These are phyloP conservation scores for Starmera quercuum DNA, from an alignment of 805 yeast genomes.

Conservation along the genomic window DNA sequence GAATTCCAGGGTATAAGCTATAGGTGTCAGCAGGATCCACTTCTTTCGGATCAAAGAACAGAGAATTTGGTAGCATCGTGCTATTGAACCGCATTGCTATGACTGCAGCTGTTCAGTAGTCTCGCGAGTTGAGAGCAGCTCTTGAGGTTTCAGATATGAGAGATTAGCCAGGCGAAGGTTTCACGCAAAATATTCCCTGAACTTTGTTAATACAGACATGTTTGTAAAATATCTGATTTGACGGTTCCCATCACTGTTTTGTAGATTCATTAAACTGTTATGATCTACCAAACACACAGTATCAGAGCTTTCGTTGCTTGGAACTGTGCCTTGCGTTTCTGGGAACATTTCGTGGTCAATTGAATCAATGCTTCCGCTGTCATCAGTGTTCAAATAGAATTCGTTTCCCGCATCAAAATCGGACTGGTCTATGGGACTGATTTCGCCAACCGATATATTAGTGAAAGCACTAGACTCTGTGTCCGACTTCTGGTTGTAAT, in stretches of 20 bases:
- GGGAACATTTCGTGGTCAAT: conserved; percentile 11
- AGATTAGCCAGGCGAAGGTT: too few relatives aligned
- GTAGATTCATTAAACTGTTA: conserved; percentile 7
- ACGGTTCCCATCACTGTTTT: conserved; percentile 10
- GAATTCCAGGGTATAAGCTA: too few relatives aligned
- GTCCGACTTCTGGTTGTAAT: conserved; percentile 15
- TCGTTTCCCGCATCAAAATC: background rate
- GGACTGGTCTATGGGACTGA: conserved; percentile 6
- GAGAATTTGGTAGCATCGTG: too few relatives aligned
- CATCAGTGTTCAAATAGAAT: conserved; percentile 1
- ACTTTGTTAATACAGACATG: too few relatives aligned
- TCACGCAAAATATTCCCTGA: too few relatives aligned
- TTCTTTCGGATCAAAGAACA: too few relatives aligned
- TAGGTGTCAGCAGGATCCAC: too few relatives aligned
- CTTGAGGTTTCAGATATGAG: too few relatives aligned
- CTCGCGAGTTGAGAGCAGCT: too few relatives aligned
- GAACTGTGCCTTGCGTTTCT: conserved; percentile 14
- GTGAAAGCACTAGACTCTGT: conserved; percentile 17
- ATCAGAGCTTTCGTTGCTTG: conserved; percentile 4
- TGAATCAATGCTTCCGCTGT: conserved; percentile 8
- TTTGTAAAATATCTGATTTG: too few relatives aligned
- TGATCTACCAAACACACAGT: background rate
- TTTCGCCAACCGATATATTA: conserved; percentile 14
- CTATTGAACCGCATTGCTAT: too few relatives aligned
- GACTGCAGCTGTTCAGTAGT: too few relatives aligned